Base-by-base conservation (phyloP, 306 rosid genomes). In the Biancaea sappan region DNA sequence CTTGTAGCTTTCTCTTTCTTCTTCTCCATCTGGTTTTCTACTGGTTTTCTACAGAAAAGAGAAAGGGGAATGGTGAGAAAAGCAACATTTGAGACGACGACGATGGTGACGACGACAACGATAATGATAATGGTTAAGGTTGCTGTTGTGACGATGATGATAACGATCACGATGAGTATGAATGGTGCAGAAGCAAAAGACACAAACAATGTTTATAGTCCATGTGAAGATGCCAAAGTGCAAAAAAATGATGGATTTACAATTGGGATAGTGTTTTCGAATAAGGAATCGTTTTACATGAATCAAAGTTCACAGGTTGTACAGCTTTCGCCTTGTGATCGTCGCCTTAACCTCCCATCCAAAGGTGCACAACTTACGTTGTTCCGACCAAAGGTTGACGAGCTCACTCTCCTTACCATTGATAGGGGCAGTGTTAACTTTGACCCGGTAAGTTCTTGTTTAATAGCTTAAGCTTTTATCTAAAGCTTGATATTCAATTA, bases 291-390 rank as follows among this genome's bases (percentile, higher is more conserved):
- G 3, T 91, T 88, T 84, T 61, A 31, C 14, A 79, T 62, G 40
- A 84, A 73, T 80, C 66, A 82, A 65, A 84, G 88, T 5, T n/a
- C 31, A 1, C 98, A 91, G 57, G 84, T 80, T 43, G n/a, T 11
- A 3, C 98, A 91, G 67, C 89, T 91, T 76, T 91, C 98, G 0
- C 97, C 97, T 2, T 94, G 98, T 53, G 98, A 94, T 77, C n/a
- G 2, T 7, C 96, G 92, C 31, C 89, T 90, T 0, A 38, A 75
- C 10, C 87, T 91, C 13, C 1, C 87, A 1, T 37, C 6, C 24
- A 69, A 80, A 64, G 80, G 44, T 13, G 93, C 96, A 22, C 85
- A 80, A 15, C 76, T 87, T 48, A 86, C 91, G 13, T 41, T 84
- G 13, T 92, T 91, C 56, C 84, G 97, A 84, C 97, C 98, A 3